Percentiles rank a stretch among this genome's conserved stretches.
Conservation (phyloP, 2,329 filamentous ascomycete species). For the Hypoxylon sp. region DNA sequence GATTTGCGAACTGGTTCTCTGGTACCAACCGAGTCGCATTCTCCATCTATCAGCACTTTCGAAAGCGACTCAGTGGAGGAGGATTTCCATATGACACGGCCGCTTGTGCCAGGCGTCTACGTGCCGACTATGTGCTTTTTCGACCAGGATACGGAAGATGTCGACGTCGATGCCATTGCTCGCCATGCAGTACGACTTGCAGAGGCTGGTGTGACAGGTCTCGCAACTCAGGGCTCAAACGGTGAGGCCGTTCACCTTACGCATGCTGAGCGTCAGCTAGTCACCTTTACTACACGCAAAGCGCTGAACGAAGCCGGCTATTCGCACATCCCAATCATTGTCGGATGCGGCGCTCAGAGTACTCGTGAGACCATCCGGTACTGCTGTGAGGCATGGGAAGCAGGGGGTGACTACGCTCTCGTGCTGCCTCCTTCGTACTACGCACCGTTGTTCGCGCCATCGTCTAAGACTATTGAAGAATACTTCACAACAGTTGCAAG, state of each 20-base stretch:
- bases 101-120: conserved; percentile 72
- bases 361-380: conserved; percentile 79
- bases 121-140: conserved; percentile 84
- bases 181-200: conserved; percentile 78
- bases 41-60: conserved; percentile 50
- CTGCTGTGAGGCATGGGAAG: conserved; percentile 76
- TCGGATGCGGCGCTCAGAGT: conserved; percentile 81
- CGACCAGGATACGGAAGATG: conserved; percentile 73
- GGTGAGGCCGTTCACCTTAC: conserved; percentile 86
- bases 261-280: conserved; percentile 76
- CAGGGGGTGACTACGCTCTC: conserved; percentile 82
- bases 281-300: conserved; percentile 78
- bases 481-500: conserved; percentile 78
- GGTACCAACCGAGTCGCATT: conserved; percentile 40
- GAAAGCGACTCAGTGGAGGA: conserved; percentile 51
- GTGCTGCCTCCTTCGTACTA: conserved; percentile 85
- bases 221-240: conserved; percentile 85
- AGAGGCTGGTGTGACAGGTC: conserved; percentile 78
- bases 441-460: conserved; percentile 73
- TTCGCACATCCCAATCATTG: conserved; percentile 77
- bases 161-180: conserved; percentile 74
- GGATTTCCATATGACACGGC: conserved; percentile 54
- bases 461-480: conserved; percentile 72
- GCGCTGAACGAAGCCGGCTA: conserved; percentile 78
- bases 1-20: conserved; percentile 24